These are phyloP conservation scores for Dactylis glomerata DNA, from an alignment of 176 grass and related monocot species.

Conservation along the genomic window DNA sequence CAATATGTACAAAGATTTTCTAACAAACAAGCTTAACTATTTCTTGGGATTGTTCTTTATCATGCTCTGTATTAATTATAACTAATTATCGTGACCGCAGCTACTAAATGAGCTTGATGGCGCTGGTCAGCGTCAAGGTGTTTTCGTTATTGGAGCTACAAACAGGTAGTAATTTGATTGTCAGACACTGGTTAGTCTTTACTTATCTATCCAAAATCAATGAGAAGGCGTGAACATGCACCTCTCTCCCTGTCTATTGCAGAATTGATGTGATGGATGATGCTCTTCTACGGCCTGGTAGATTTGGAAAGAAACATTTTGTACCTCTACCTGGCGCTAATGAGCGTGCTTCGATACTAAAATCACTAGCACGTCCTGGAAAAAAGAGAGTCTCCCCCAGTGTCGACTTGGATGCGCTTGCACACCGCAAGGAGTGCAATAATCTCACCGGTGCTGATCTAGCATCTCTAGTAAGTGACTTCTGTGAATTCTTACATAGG, in stretches of 20 bases:
- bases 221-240: background rate
- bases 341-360: constrained; percentile 64
- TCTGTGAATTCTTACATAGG: background rate
- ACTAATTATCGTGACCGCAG: background rate
- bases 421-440: constrained; percentile 43
- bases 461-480: constrained; percentile 53
- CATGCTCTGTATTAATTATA: background rate
- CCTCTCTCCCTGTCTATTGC: background rate
- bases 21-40: background rate
- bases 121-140: constrained; percentile 61
- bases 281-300: constrained; percentile 67
- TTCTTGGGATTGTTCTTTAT: background rate
- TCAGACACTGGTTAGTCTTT: background rate
- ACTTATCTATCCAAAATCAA: background rate
- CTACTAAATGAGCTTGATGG: constrained; percentile 90
- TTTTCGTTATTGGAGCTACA: constrained; percentile 90
- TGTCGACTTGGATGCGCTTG: constrained; percentile 56
- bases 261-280: constrained; percentile 88
- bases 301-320: constrained; percentile 75
- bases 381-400: constrained; percentile 49
- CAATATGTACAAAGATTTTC: background rate
- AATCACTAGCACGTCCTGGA: constrained; percentile 35
- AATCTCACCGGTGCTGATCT: constrained; percentile 75
- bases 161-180: constrained; percentile 50
- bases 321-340: constrained; percentile 65